phyloP scores from a whole-genome alignment of 208 protist species.

The Trichomonas tenax region DNA sequence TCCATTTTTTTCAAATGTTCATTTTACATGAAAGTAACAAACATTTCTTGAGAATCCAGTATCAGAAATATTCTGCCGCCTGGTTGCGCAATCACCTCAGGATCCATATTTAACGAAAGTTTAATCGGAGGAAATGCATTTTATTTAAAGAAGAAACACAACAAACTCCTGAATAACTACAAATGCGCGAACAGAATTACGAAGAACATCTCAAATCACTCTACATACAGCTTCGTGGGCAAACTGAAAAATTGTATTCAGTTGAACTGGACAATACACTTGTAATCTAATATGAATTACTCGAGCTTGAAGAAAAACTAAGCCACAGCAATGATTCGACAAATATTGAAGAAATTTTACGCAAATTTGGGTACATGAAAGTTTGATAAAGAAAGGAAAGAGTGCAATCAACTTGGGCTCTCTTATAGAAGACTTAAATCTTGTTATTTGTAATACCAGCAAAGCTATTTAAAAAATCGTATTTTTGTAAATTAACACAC shows the following conservation, averaged over 20 bases:
- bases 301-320: background rate
- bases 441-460: too few species aligned
- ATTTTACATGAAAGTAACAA: too few species aligned
- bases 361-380: background rate
- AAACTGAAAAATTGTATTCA: background rate
- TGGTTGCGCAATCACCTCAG: background rate
- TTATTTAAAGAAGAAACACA: background rate
- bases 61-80: background rate
- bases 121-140: background rate
- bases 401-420: background rate
- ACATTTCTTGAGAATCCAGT: background rate
- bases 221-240: background rate
- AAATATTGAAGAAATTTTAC: background rate
- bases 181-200: background rate
- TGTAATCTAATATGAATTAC: background rate
- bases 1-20: too few species aligned
- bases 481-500: too few species aligned
- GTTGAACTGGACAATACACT: background rate
- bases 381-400: background rate
- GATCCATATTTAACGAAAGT: background rate
- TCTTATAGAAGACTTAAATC: too few species aligned
- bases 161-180: background rate
- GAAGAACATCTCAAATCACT: background rate
- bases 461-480: too few species aligned
- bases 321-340: background rate